These are phyloP conservation scores for Auriscalpium orientale DNA, from an alignment of 768 basidiomycete species.

Conservation along the genomic window DNA sequence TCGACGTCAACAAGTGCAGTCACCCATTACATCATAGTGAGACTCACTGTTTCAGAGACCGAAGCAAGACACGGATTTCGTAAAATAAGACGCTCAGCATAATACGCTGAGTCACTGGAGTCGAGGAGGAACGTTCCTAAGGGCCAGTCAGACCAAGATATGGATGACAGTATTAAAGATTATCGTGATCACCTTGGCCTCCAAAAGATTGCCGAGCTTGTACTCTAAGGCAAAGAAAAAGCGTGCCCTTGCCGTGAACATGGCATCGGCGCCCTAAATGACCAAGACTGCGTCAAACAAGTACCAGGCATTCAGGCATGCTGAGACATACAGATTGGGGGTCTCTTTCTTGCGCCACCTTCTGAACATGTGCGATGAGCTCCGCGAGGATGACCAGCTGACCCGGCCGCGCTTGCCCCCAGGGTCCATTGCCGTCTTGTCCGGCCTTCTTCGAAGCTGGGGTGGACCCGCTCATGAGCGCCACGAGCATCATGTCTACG, in stretches of 20 bases:
- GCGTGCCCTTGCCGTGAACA: conserved; percentile 6
- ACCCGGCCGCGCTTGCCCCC: conserved; percentile 50
- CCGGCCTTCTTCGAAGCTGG: conserved; percentile 15
- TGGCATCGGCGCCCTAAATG: background rate
- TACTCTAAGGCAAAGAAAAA: conserved; percentile 14
- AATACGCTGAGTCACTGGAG: conserved; percentile 52
- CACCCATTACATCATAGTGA: no score
- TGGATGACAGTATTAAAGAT: background rate
- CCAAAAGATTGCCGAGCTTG: conserved; percentile 8
- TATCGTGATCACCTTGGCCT: background rate
- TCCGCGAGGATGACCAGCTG: conserved; percentile 58
- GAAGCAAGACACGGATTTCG: conserved; percentile 55
- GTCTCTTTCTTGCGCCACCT: conserved; percentile 31
- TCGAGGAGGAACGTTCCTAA: conserved; percentile 45
- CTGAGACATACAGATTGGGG: conserved; percentile 26
- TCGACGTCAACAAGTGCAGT: background rate
- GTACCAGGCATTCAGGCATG: background rate
- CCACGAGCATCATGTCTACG: conserved; percentile 68
- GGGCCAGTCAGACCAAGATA: background rate
- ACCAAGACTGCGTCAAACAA: background rate
- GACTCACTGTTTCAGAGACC: conserved; percentile 56
- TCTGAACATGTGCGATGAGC: conserved; percentile 45
- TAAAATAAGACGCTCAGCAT: conserved; percentile 55
- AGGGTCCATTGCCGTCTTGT: conserved; percentile 19
- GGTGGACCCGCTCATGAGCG: conserved; percentile 47